These are phyloP conservation scores for Chloris gayana DNA, from an alignment of 176 grass and related monocot species.

Conservation along the genomic window DNA sequence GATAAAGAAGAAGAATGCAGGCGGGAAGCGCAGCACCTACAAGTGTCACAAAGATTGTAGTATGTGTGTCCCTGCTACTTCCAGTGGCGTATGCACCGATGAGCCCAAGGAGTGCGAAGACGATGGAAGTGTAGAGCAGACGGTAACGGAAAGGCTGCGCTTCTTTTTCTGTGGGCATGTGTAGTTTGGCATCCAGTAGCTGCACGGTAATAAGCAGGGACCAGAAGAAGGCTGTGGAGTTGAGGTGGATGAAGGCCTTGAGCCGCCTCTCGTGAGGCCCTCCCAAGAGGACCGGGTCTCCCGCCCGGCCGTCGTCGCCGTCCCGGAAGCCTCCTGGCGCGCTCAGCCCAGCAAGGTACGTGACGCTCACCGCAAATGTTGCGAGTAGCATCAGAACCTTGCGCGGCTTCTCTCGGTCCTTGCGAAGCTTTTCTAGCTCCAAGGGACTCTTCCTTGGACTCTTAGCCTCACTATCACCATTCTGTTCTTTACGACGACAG, in stretches of 20 bases:
- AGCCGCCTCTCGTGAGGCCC: not conserved
- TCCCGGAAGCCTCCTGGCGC: constrained; percentile 33
- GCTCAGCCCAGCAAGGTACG: constrained; percentile 44
- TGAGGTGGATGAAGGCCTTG: constrained; percentile 30
- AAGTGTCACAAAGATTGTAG: not conserved
- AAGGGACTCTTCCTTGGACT: too few species aligned
- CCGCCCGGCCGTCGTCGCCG: not conserved
- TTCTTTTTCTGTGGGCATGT: too few species aligned
- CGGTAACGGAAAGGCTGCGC: not conserved
- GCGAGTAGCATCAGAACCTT: constrained; percentile 45
- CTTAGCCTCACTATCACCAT: too few species aligned
- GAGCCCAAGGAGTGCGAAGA: not conserved
- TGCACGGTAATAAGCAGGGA: constrained; percentile 24
- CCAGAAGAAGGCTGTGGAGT: constrained; percentile 29
- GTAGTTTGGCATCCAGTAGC: constrained; percentile 24
- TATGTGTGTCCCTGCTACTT: not conserved
- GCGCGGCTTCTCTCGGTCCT: not conserved
- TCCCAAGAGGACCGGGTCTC: constrained; percentile 9
- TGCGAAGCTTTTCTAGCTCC: too few species aligned
- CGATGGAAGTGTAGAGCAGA: not conserved
- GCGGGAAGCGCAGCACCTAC: too few species aligned
- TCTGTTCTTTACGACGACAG: too few species aligned
- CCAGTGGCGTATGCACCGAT: not conserved
- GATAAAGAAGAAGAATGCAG: too few species aligned
- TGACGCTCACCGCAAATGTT: constrained; percentile 26